Base-by-base conservation (phyloP, 345 rosid genomes). In the Syzygium jambos region DNA sequence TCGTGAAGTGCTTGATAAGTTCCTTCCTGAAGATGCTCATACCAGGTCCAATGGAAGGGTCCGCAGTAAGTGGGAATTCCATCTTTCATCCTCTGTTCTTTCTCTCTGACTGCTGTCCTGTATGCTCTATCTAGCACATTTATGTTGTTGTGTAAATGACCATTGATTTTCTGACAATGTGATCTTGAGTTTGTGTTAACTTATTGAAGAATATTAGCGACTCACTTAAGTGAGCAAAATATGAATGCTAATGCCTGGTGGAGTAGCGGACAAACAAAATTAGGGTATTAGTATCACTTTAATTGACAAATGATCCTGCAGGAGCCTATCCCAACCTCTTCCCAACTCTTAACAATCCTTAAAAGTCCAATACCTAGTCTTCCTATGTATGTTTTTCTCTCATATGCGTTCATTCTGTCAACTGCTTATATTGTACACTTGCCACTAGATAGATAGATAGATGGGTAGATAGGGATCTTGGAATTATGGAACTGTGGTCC, bases 1-100 rank as follows among this genome's bases (percentile, higher is more conserved):
- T 22, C 93, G 94, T 87, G 95, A 94, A 14, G 90, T 95, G 78
- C 94, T 98, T 87, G 92, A 94, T 53, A 91, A 89, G 86, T 93
- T 94, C 89, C 94, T 96, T 56, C 99, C 99, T 15, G 95, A 93
- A 89, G 99, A 98, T 93, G 92, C 88, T 88, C 99, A 96, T 89
- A 93, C 92, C 51, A 92, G 95, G 91, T 94, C 93, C 89, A 98
- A 90, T 73, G 99, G 99, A 86, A 95, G 98, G 92, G 94, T 96
- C 92, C 98, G 98, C 56, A 95, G 99, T 98, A 86, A 92, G 96
- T 53, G 85, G 82, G 52, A 87, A 85, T 83, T 86, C 29, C 52
- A 16, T 55, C 87, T 57, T 57, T 73, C 51, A 11, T 34, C 16
- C 27, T 51, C 14, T 86, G 34, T 38, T 83, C 65, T 87, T 51